phyloP scores from a whole-genome alignment of 768 basidiomycete species.

The Leccinum variicolor region DNA sequence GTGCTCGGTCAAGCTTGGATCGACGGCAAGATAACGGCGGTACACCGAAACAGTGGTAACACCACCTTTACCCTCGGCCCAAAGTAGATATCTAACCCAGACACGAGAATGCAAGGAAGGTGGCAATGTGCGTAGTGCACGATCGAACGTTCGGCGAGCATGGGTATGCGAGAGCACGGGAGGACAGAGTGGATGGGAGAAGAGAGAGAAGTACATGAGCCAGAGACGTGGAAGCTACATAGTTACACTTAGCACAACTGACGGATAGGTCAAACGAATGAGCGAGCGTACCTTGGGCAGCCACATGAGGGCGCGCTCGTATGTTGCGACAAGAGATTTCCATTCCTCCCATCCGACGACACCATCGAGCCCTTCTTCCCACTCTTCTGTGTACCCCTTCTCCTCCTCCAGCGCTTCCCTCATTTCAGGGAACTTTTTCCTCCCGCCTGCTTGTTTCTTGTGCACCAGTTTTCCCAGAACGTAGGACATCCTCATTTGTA shows the following conservation, averaged over 20 bases:
- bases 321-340: slow-evolving; percentile 81
- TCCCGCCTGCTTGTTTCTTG: slow-evolving; percentile 79
- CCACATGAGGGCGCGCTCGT: slow-evolving; percentile 95
- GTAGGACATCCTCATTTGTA: slow-evolving; percentile 77
- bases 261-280: neutral
- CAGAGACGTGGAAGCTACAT: slow-evolving; percentile 86
- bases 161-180: slow-evolving; percentile 81
- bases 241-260: slow-evolving; percentile 3
- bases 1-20: slow-evolving; percentile 77
- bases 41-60: slow-evolving; percentile 78
- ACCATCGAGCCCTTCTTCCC: slow-evolving; percentile 84
- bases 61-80: slow-evolving; percentile 84
- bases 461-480: slow-evolving; percentile 74
- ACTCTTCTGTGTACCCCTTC: slow-evolving; percentile 72
- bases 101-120: slow-evolving; percentile 89
- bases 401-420: slow-evolving; percentile 87
- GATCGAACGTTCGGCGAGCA: slow-evolving; percentile 91
- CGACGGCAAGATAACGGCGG: slow-evolving; percentile 82
- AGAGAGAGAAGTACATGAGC: slow-evolving; percentile 89
- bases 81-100: slow-evolving; percentile 90
- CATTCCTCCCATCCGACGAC: slow-evolving; percentile 97
- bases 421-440: slow-evolving; percentile 91
- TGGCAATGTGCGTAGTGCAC: slow-evolving; percentile 88
- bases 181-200: slow-evolving; percentile 88
- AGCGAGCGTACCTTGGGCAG: slow-evolving; percentile 67